Evolutionary conservation across 371 early-diverging fungal species (phyloP), one percentile per base, ranked within the genome.

Genomic region (Mortierella sp.): DNA sequence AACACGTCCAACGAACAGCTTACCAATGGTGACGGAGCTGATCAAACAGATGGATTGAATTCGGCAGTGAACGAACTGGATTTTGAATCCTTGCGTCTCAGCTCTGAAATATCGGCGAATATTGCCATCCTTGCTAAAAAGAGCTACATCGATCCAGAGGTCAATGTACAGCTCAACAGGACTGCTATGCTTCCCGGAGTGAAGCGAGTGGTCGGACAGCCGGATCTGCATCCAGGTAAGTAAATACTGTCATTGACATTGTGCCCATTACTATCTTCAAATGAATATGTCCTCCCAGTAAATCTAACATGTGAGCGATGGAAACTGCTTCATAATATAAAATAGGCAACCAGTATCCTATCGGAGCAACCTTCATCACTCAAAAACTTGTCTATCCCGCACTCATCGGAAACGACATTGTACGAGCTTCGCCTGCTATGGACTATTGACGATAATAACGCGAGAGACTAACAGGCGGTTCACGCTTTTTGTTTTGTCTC

Each of bases 361-460:
- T 80, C 23, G 81, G 87, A 34, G 83, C 82, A 1, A 78, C 81
- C 2, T 84, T 87, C 50, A 66, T 78, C 31, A 73, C 83, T 0
- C 56, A 71, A 39, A 76, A 69, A 21, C 47, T 63, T 41, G 70
- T 86, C 31, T 84, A 83, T 55, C 86, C 87, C 15, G 83, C 82
- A 37, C 52, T 87, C 49, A 82, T 87, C 54, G 87, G 87, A 31
- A 78, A 83, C 17, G 87, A 86, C 41, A 84, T 86, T 58, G 87
- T 72, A 72, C 49, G 73, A n/a, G n/a, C n/a, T n/a, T n/a, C n/a
- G 21, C 21, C 19, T 17, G 30, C 34, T 14, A 51, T 31, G 4
- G 32, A n/a, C 21, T 27, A 19, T 5, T 28, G 3, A 51, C 11
- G 15, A 1, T n/a, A n/a, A 30, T 30, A 27, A 19, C 14, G 30